These are phyloP conservation scores for Clavariopsis aquatica DNA, from an alignment of 495 filamentous ascomycete species.

Conservation along the genomic window DNA sequence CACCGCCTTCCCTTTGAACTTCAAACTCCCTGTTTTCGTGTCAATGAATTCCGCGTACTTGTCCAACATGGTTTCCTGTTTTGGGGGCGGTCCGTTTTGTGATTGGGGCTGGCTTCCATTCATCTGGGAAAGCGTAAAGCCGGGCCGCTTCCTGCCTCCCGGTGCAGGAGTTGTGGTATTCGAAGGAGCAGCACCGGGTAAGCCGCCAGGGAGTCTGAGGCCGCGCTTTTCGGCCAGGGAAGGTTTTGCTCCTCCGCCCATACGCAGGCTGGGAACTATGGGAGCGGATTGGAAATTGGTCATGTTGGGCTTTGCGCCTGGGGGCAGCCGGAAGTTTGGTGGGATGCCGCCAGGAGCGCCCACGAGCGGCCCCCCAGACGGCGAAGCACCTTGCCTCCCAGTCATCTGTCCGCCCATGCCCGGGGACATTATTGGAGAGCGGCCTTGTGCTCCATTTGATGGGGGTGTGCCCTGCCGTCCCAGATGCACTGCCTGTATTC, in stretches of 20 bases:
- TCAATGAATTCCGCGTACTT: constrained; percentile 93
- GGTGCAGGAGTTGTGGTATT: constrained; percentile 29
- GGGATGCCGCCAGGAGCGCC: constrained; percentile 37
- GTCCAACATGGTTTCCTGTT: constrained; percentile 69
- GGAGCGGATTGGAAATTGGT: constrained; percentile 43
- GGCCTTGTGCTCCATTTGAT: constrained; percentile 19
- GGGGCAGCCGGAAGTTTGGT: constrained; percentile 36
- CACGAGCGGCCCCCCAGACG: constrained; percentile 16
- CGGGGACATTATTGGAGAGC: constrained; percentile 26
- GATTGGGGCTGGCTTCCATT: constrained; percentile 33
- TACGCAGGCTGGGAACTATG: constrained; percentile 38
- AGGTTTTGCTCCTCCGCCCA: constrained; percentile 44
- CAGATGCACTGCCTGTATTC: constrained; percentile 43
- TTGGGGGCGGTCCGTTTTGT: constrained; percentile 25
- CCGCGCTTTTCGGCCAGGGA: constrained; percentile 53
- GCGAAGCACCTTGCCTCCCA: constrained; percentile 6
- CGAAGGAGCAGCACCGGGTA: constrained; percentile 40
- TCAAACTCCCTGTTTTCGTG: constrained; percentile 84
- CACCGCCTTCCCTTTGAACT: constrained; percentile 89
- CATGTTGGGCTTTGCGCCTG: constrained; percentile 35
- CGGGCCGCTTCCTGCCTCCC: constrained; percentile 41
- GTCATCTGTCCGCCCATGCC: constrained; percentile 5
- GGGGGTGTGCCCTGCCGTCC: constrained; percentile 41
- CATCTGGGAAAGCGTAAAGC: constrained; percentile 46
- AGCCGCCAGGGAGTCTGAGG: constrained; percentile 43